Conservation (phyloP, 1,139 yeast species). For the Barnettozyma hawaiiensis region DNA sequence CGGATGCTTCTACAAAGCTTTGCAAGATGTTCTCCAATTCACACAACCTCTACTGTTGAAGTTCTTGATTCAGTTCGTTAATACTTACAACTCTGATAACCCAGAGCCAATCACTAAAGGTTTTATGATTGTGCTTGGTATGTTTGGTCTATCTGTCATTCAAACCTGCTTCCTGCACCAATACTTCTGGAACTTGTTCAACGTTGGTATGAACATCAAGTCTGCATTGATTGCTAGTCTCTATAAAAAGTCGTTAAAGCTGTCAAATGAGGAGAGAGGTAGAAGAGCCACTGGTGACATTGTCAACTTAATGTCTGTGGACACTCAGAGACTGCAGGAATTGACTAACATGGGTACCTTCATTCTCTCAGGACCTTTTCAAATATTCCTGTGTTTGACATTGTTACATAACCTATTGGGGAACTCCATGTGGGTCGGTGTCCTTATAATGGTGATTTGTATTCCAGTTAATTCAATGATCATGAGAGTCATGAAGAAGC, state of each 20-base stretch:
- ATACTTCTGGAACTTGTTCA: conserved; percentile 85
- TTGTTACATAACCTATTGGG: conserved; percentile 77
- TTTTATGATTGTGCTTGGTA: conserved; percentile 70
- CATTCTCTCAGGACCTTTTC: conserved; percentile 97
- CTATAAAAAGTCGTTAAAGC: conserved; percentile 70
- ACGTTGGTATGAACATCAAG: conserved; percentile 84
- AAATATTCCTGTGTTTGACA: conserved; percentile 69
- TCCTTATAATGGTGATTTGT: conserved; percentile 72
- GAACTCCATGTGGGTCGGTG: conserved; percentile 97
- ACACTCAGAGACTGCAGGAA: conserved; percentile 90
- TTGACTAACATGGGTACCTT: conserved; percentile 81
- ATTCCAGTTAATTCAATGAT: conserved; percentile 77
- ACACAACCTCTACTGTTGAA: conserved; percentile 84
- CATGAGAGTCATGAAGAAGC: conserved; percentile 65
- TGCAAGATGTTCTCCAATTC: conserved; percentile 79
- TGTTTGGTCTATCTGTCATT: conserved; percentile 76
- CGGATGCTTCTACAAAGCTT: conserved; percentile 73
- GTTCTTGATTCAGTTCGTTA: conserved; percentile 72
- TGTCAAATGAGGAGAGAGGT: conserved; percentile 81
- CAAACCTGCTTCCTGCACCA: conserved; percentile 90
- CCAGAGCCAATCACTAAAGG: conserved; percentile 70
- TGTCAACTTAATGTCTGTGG: conserved; percentile 95
- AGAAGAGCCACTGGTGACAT: conserved; percentile 91
- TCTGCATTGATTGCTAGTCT: conserved; percentile 74
- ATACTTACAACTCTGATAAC: conserved; percentile 51